Conservation (phyloP, 2,329 filamentous ascomycete species). For the Colletotrichum spaethianum region DNA sequence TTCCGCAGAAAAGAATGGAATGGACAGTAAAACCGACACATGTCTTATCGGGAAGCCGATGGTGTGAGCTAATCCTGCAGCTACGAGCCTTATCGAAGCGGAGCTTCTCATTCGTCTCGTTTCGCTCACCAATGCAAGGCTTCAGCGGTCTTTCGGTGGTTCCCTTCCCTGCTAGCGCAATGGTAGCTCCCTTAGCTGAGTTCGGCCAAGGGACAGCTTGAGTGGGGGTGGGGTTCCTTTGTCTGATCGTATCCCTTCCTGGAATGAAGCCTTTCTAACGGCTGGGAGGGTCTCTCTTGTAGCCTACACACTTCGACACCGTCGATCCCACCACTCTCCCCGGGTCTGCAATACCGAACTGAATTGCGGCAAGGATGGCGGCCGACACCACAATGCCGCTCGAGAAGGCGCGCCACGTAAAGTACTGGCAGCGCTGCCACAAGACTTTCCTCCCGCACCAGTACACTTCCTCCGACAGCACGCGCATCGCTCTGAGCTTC, state of each 20-base stretch:
- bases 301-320: not conserved
- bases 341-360: not conserved
- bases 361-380: slow-evolving; percentile 39
- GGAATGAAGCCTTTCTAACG: slow-evolving; percentile 13
- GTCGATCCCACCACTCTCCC: not conserved
- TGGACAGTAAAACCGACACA: not conserved
- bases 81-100: slow-evolving; percentile 29
- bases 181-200: not conserved
- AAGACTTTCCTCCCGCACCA: slow-evolving; percentile 83
- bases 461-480: slow-evolving; percentile 92
- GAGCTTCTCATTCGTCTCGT: slow-evolving; percentile 31
- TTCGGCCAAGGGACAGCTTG: slow-evolving; percentile 6
- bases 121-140: not conserved
- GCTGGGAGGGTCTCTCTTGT: not conserved
- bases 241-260: not conserved
- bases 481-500: slow-evolving; percentile 89
- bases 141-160: slow-evolving; percentile 11
- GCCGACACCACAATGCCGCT: slow-evolving; percentile 53
- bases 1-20: slow-evolving; percentile 12
- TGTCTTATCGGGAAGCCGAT: slow-evolving; percentile 35
- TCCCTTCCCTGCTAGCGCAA: slow-evolving; percentile 25
- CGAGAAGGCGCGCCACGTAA: slow-evolving; percentile 79
- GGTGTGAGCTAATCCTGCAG: slow-evolving; percentile 16
- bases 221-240: slow-evolving; percentile 21
- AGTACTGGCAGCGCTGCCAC: slow-evolving; percentile 93